These are phyloP conservation scores for Pleurotus platypus DNA, from an alignment of 768 basidiomycete species.

Conservation along the genomic window DNA sequence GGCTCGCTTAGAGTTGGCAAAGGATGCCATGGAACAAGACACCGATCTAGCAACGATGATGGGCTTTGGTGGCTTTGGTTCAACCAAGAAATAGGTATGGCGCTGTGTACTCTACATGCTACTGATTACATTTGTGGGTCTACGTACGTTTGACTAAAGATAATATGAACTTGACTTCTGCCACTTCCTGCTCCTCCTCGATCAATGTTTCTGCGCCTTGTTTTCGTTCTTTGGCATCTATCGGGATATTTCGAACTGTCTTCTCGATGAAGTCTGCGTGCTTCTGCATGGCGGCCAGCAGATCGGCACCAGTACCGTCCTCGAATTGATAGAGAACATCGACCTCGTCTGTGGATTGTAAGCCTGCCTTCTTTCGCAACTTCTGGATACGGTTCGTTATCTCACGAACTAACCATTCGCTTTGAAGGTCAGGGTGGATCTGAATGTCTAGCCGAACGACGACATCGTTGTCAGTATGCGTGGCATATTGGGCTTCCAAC, in stretches of 20 bases:
- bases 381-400: conserved; percentile 92
- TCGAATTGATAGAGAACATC: conserved; percentile 83
- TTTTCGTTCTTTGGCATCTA: conserved; percentile 50
- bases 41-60: conserved; percentile 77
- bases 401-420: conserved; percentile 87
- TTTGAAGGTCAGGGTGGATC: conserved; percentile 79
- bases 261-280: conserved; percentile 69
- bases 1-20: conserved; percentile 60
- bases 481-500: conserved; percentile 63
- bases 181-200: conserved; percentile 86
- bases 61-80: conserved; percentile 91
- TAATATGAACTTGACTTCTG: conserved; percentile 73
- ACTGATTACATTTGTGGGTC: conserved; percentile 21
- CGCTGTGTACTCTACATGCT: conserved; percentile 22
- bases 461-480: conserved; percentile 91
- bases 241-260: conserved; percentile 72
- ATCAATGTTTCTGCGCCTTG: conserved; percentile 52
- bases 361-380: conserved; percentile 90
- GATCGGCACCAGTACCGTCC: conserved; percentile 58
- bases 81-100: conserved; percentile 68
- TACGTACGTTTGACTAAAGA: conserved; percentile 50
- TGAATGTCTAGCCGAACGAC: conserved; percentile 91
- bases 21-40: conserved; percentile 48
- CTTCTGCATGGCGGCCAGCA: conserved; percentile 59
- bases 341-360: conserved; percentile 94